Evolutionary conservation across 371 early-diverging fungal species (phyloP).

Genomic region (Actinomucor elegans): DNA sequence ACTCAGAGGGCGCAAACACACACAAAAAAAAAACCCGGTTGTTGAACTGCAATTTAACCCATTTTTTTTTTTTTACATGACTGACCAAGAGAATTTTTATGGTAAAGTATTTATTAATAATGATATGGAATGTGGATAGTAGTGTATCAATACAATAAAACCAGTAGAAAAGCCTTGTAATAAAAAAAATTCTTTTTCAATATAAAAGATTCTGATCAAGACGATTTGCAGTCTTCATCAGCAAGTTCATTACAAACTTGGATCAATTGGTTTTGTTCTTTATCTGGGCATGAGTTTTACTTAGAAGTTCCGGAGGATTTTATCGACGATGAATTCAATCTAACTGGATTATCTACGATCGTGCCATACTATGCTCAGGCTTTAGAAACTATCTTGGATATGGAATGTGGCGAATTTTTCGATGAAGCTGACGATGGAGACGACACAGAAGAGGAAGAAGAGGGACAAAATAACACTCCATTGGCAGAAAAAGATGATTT

Average conservation of each 20-base stretch:
- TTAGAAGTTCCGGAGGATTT: constrained; percentile 86
- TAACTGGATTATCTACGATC: constrained; percentile 80
- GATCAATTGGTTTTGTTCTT: constrained; percentile 89
- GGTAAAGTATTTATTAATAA: no score
- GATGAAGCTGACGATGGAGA: constrained; percentile 23
- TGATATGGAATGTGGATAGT: no score
- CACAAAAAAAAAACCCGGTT: no score
- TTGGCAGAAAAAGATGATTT: constrained; percentile 29
- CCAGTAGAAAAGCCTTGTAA: neutral
- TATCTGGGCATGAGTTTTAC: constrained; percentile 83
- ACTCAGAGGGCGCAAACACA: no score
- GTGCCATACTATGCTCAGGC: constrained; percentile 84
- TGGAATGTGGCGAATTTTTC: constrained; percentile 63
- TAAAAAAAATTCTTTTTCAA: neutral
- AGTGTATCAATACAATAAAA: no score
- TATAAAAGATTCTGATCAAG: neutral
- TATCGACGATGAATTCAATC: constrained; percentile 92
- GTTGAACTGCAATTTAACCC: no score
- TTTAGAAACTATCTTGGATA: constrained; percentile 83
- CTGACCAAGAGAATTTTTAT: no score
- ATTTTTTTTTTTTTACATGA: no score
- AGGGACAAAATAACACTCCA: neutral
- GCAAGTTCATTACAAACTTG: constrained; percentile 54
- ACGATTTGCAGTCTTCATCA: constrained; percentile 9
- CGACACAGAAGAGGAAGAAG: constrained; percentile 40